Evolutionary conservation across 2,329 filamentous ascomycete genomes (phyloP).

Genomic region (Phialemoniopsis sp.): DNA sequence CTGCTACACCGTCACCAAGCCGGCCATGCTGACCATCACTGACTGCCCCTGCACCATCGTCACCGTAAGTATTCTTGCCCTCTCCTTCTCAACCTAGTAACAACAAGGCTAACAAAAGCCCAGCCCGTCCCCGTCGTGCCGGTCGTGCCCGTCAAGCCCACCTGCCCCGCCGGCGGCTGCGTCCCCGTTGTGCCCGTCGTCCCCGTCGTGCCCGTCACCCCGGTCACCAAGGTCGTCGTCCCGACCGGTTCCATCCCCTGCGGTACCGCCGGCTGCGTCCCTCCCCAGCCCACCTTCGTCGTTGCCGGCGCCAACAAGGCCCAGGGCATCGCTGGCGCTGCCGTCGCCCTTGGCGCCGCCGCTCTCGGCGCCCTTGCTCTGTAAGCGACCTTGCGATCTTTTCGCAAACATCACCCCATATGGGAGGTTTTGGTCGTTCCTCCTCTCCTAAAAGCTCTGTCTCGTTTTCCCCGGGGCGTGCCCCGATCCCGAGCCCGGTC

Average conservation of each 20-base stretch:
- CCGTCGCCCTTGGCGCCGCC: slow-evolving; percentile 2
- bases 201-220: background rate
- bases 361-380: slow-evolving; percentile 2
- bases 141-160: background rate
- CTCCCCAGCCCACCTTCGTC: slow-evolving; percentile 17
- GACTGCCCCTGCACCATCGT: slow-evolving; percentile 47
- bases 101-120: slow-evolving; percentile 7
- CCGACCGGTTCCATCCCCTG: slow-evolving; percentile 9
- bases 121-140: background rate
- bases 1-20: slow-evolving; percentile 49
- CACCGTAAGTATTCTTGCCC: slow-evolving; percentile 7
- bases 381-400: background rate
- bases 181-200: slow-evolving; percentile 1
- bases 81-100: background rate
- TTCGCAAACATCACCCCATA: no score
- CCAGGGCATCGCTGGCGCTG: slow-evolving; percentile 4
- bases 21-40: slow-evolving; percentile 34
- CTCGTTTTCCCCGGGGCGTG: no score
- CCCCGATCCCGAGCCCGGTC: no score
- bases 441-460: no score
- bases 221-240: no score
- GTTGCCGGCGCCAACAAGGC: slow-evolving; percentile 14
- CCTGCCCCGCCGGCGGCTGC: background rate
- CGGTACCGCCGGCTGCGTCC: slow-evolving; percentile 6
- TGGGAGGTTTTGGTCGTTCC: no score